Percentiles rank a stretch among this genome's conserved stretches.
Evolutionary conservation across 2,329 filamentous ascomycete genomes (phyloP).

Genomic region (Byssoonygena ceratinophila): DNA sequence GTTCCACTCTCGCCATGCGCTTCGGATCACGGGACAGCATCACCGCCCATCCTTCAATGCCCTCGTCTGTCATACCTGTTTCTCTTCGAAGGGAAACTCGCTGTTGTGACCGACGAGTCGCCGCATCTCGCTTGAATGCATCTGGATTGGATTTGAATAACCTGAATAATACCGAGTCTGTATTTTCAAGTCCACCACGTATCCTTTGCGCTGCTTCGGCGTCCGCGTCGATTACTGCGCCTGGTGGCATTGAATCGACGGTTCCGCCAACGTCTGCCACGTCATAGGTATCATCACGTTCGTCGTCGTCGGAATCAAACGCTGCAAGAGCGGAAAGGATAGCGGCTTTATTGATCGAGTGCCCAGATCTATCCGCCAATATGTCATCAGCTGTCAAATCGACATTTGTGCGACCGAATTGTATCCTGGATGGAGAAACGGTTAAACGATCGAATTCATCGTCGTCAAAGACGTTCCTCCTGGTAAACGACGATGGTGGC

Average conservation of each 20-base stretch:
- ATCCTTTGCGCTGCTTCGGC: slow-evolving; percentile 41
- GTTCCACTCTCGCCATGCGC: slow-evolving; percentile 58
- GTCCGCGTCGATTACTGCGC: slow-evolving; percentile 42
- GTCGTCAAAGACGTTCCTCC: slow-evolving; percentile 67
- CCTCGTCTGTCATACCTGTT: slow-evolving; percentile 85
- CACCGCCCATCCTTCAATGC: slow-evolving; percentile 84
- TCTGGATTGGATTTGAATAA: slow-evolving; percentile 56
- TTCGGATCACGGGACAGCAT: slow-evolving; percentile 69
- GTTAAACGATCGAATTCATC: slow-evolving; percentile 67
- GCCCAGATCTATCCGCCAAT: slow-evolving; percentile 51
- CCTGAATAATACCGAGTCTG: slow-evolving; percentile 62
- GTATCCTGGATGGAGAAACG: slow-evolving; percentile 51
- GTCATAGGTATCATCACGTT: slow-evolving; percentile 95
- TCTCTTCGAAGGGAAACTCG: slow-evolving; percentile 58
- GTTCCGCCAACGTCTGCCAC: slow-evolving; percentile 82
- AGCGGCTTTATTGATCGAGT: slow-evolving; percentile 65
- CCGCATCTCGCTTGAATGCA: slow-evolving; percentile 60
- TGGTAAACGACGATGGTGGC: slow-evolving; percentile 29
- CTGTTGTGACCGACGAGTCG: slow-evolving; percentile 54
- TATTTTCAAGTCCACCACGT: slow-evolving; percentile 21
- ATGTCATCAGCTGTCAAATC: slow-evolving; percentile 60
- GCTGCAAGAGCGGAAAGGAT: slow-evolving; percentile 78
- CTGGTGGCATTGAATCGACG: slow-evolving; percentile 51
- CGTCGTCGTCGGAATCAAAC: slow-evolving; percentile 91
- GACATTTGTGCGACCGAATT: slow-evolving; percentile 61